phyloP scores from a whole-genome alignment of 2,329 filamentous ascomycete species.

The Periconia digitata region DNA sequence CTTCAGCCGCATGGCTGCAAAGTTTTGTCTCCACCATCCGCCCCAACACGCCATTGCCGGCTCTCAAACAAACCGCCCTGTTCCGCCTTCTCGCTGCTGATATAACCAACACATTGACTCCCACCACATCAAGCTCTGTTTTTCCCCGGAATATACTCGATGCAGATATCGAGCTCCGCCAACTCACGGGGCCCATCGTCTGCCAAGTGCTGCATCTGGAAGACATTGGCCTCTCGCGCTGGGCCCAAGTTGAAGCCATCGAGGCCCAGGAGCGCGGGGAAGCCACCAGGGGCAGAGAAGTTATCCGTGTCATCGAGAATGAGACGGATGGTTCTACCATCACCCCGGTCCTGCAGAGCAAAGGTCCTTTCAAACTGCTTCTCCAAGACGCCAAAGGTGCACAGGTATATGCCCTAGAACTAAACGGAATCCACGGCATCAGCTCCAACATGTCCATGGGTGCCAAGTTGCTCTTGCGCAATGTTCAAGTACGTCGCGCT shows the following conservation, averaged over 20 bases:
- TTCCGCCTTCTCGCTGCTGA: constrained; percentile 79
- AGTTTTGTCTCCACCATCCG: constrained; percentile 60
- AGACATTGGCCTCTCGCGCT: constrained; percentile 76
- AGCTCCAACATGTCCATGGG: constrained; percentile 73
- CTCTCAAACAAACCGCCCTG: constrained; percentile 75
- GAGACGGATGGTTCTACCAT: constrained; percentile 45
- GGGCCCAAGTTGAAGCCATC: constrained; percentile 84
- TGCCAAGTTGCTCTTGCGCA: constrained; percentile 73
- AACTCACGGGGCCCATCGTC: constrained; percentile 63
- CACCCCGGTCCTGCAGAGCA: constrained; percentile 29
- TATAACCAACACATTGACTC: constrained; percentile 63
- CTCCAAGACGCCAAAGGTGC: constrained; percentile 72
- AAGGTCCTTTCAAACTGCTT: constrained; percentile 76
- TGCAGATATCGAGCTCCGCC: constrained; percentile 57
- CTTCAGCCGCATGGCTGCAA: constrained; percentile 63
- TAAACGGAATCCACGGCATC: constrained; percentile 66
- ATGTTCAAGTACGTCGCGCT: constrained; percentile 71
- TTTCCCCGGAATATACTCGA: constrained; percentile 63
- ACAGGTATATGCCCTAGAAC: constrained; percentile 74
- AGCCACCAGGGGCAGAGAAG: constrained; percentile 73
- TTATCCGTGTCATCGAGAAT: constrained; percentile 69
- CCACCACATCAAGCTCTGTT: constrained; percentile 40
- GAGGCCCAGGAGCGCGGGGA: constrained; percentile 74
- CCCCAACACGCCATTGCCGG: constrained; percentile 63
- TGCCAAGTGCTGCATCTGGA: constrained; percentile 87